phyloP scores from a whole-genome alignment of 2,329 filamentous ascomycete genomes.

The Neopestalotiopsis rosae region DNA sequence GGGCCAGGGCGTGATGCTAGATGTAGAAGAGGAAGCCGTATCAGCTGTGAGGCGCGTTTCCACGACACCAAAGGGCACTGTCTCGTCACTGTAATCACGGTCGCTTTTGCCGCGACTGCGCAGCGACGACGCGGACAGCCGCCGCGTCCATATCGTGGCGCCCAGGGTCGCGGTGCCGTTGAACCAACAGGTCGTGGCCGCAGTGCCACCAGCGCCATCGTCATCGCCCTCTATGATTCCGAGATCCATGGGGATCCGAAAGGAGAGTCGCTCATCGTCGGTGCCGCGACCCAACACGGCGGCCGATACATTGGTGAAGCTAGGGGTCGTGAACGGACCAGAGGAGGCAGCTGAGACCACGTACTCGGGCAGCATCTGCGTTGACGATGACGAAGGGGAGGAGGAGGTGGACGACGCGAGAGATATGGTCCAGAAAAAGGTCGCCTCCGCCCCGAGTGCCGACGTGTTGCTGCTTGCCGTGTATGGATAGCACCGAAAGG shows the following conservation, averaged over 20 bases:
- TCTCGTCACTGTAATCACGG: no score
- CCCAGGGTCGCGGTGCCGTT: constrained; percentile 56
- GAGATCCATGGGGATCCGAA: constrained; percentile 59
- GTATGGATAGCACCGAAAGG: constrained; percentile 69
- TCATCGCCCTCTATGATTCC: constrained; percentile 53
- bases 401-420: constrained; percentile 36
- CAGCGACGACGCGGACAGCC: constrained; percentile 26
- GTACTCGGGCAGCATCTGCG: constrained; percentile 35
- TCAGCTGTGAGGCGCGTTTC: constrained; percentile 14
- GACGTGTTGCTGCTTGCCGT: constrained; percentile 48
- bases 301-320: constrained; percentile 47
- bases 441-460: constrained; percentile 46
- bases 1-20: constrained; percentile 55
- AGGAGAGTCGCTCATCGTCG: constrained; percentile 60
- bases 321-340: constrained; percentile 58
- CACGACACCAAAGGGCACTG: constrained; percentile 32
- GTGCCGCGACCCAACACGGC: constrained; percentile 35
- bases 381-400: constrained; percentile 13
- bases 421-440: constrained; percentile 67
- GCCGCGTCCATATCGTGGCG: constrained; percentile 64
- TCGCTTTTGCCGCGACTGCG: neutral
- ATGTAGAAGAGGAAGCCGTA: constrained; percentile 29
- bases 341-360: constrained; percentile 59
- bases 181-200: constrained; percentile 60
- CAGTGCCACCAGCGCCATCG: constrained; percentile 47